Evolutionary conservation across 306 rosid genomes (phyloP).

Genomic region (Amphicarpaea edgeworthii): DNA sequence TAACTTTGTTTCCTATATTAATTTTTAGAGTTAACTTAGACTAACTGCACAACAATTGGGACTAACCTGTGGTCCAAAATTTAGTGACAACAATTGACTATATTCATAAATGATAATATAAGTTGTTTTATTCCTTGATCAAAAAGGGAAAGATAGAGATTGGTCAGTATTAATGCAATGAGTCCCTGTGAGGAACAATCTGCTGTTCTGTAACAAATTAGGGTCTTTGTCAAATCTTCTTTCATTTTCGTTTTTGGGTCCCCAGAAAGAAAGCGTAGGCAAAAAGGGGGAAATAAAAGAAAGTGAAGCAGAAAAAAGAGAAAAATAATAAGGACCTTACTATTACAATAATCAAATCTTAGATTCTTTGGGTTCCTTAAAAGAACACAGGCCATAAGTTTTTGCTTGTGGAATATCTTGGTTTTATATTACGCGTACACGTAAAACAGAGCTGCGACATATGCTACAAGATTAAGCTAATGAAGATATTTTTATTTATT

Average conservation of each 20-base stretch:
- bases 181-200: background rate
- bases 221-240: background rate
- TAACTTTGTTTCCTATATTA: too few relatives aligned
- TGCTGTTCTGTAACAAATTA: background rate
- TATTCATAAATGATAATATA: slow-evolving; percentile 5
- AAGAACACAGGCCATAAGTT: background rate
- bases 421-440: slow-evolving; percentile 40
- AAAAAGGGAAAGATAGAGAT: slow-evolving; percentile 9
- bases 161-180: slow-evolving; percentile 21
- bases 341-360: slow-evolving; percentile 26
- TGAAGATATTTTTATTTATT: background rate
- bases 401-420: slow-evolving; percentile 26
- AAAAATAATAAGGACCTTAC: slow-evolving; percentile 1
- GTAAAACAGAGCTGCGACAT: slow-evolving; percentile 1
- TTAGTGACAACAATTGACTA: background rate
- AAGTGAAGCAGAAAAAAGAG: background rate
- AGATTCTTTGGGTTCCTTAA: slow-evolving; percentile 15
- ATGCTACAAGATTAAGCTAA: slow-evolving; percentile 30
- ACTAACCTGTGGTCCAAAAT: background rate
- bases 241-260: slow-evolving; percentile 33
- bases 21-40: too few relatives aligned
- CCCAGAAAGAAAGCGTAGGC: slow-evolving; percentile 39
- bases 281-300: slow-evolving; percentile 3
- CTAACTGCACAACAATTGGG: background rate
- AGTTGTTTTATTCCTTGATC: background rate